Base-by-base conservation (phyloP, 352 stramenopile genomes). In the Phytopythium mirpurense region DNA sequence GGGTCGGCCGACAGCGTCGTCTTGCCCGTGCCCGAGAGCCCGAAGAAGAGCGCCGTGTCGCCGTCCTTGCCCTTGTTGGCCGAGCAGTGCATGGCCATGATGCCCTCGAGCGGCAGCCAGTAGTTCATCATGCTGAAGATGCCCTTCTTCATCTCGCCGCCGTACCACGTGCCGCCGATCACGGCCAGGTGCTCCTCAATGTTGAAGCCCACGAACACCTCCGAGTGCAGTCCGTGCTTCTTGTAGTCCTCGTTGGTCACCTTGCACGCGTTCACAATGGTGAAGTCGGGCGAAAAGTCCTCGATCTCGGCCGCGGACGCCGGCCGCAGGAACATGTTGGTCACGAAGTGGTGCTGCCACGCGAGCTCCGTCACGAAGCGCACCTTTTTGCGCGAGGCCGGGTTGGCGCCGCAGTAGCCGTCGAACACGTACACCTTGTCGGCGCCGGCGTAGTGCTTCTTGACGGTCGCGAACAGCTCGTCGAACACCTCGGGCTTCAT, bases 331-430 rank as follows among this genome's bases (percentile, higher is more conserved):
- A 98, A 98, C 93, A 98, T 98, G 65, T 98, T 98, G 57, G 88
- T 98, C 32, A 98, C 90, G 67, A 98, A 98, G 68, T 98, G 93
- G 70, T 98, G 93, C 70, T 98, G 96, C 96, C 96, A 99, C 51
- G 96, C 96, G 56, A 98, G 86, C 73, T 99, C 95, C 59, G 96
- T 98, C 51, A 99, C 89, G 66, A 99, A 98, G 50, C 96, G 95
- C 56, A 99, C 89, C 60, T 97, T 98, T 68, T 97, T 96, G 64
- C 87, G 87, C 34, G 87, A 96, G 32, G 85, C 86, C 15, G 83
- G 78, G 64, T 93, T 97, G 21, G 95, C 95, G 35, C 96, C 96
- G 55, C 78, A 93, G 68, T 98, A 99, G 31, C 92, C 92, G 65
- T 99, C 96, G 68, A 98, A 98, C 16, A 98, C 93, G 68, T 98